Evolutionary conservation across 1,139 yeast species (phyloP).

Genomic region (Lodderomyces margitis): DNA sequence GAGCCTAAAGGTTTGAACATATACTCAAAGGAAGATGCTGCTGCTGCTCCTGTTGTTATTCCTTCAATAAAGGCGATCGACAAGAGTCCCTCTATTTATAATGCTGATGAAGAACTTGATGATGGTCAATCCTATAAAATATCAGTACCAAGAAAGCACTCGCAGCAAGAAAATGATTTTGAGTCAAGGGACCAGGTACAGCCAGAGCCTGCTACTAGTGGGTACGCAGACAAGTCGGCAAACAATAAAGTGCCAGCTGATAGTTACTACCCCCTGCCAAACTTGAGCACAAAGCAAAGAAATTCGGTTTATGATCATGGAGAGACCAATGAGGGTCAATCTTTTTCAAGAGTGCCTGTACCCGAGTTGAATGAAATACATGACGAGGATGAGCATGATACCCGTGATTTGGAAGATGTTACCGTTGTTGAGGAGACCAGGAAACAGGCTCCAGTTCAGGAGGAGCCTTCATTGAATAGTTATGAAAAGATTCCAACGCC

Average conservation of each 20-base stretch:
- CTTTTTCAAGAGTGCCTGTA: constrained; percentile 4
- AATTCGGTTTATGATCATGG: constrained; percentile 1
- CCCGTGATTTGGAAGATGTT: neutral
- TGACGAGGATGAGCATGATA: constrained; percentile 6
- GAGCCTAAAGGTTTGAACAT: neutral
- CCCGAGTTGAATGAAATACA: constrained; percentile 12
- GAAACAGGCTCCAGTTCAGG: neutral
- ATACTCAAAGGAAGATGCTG: neutral
- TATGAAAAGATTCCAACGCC: constrained; percentile 4
- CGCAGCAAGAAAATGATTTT: constrained; percentile 1
- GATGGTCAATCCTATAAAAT: constrained; percentile 5
- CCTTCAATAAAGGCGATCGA: neutral
- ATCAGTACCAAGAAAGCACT: constrained; percentile 9
- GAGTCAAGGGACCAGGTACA: neutral
- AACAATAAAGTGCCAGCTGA: neutral
- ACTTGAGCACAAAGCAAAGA: constrained; percentile 3
- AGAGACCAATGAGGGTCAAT: neutral
- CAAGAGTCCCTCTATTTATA: neutral
- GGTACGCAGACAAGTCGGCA: too few species aligned
- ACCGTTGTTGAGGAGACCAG: neutral
- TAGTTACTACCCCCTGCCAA: constrained; percentile 5
- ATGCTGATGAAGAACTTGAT: neutral
- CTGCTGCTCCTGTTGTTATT: neutral
- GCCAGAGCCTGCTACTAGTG: neutral
- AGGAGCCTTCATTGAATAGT: constrained; percentile 5